Percentiles rank a stretch among this genome's conserved stretches.
These are phyloP conservation scores for Gelatoporia subvermispora DNA, from an alignment of 768 basidiomycete species.

Conservation along the genomic window DNA sequence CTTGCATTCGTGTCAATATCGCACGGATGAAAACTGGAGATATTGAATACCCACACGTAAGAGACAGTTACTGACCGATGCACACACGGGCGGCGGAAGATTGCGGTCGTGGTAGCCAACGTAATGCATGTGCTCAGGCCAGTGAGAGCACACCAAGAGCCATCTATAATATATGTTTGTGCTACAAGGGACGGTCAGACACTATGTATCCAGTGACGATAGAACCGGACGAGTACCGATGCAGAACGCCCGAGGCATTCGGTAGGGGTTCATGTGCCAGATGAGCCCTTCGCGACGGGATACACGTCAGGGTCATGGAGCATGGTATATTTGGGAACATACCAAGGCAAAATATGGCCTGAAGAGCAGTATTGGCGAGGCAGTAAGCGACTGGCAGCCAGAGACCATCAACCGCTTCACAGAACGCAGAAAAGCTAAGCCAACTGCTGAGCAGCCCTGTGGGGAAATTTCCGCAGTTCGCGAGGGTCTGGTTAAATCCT, in stretches of 20 bases:
- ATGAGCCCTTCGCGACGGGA: constrained; percentile 44
- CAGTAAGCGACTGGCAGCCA: constrained; percentile 50
- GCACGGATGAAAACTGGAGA: background rate
- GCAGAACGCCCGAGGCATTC: constrained; percentile 58
- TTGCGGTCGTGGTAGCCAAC: constrained; percentile 16
- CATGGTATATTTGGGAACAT: constrained; percentile 8
- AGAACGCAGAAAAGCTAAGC: constrained; percentile 42
- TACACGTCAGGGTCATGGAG: background rate
- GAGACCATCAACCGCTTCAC: constrained; percentile 35
- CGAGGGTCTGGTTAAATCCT: background rate
- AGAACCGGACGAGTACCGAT: constrained; percentile 35
- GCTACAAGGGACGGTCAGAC: constrained; percentile 3
- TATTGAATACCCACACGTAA: constrained; percentile 7
- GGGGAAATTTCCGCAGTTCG: constrained; percentile 1
- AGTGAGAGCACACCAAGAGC: constrained; percentile 19
- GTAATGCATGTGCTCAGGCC: constrained; percentile 21
- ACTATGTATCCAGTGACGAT: background rate
- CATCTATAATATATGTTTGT: constrained; percentile 13
- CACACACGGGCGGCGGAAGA: constrained; percentile 4
- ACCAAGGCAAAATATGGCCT: constrained; percentile 61
- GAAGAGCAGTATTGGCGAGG: constrained; percentile 44
- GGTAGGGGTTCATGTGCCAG: constrained; percentile 56
- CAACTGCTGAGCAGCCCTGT: constrained; percentile 50
- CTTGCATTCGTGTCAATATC: background rate
- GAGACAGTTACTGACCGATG: constrained; percentile 4